Base-by-base conservation (phyloP, 2,329 filamentous ascomycete species). In the Paecilomyces variotii region DNA sequence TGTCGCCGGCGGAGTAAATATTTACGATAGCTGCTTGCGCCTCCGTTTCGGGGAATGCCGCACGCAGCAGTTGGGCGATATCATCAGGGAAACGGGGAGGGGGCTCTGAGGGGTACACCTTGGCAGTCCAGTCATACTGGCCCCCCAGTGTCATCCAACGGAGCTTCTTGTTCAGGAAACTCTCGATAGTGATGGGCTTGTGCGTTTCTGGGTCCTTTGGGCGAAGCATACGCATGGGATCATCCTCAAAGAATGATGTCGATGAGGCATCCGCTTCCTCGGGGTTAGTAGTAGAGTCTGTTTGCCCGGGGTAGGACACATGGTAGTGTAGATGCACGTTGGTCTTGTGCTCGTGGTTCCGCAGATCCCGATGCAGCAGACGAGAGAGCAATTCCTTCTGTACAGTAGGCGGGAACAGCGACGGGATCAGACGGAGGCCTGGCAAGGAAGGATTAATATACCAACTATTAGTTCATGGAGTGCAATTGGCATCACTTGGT, bases 141-240 rank as follows among this genome's bases (percentile, higher is more conserved):
- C 91, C 93, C 55, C 94, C 94, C 2, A 99, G 83, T 0, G 93
- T 97, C 50, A 95, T 84, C 94, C 94, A 99, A 65, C 93, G 90
- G 26, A 97, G 82, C 61, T 90, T 92, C 62, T 87, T 88, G 59
- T 87, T 84, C 51, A 97, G 79, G 30, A 93, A 84, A 67, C 87
- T 86, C 54, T 83, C 79, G 56, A 89, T 79, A 1, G 84, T 82
- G 9, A 97, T 78, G 2, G 90, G 81, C 61, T 87, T 89, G 74
- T 97, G 92, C n/a, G 91, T 75, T 0, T 72, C 63, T 0, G 88
- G 79, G 66, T 96, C 86, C 57, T 89, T 88, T 5, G 93, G 90
- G 27, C 62, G 54, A 30, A 74, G 58, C 49, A 62, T 14, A 57
- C 74, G 66, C 50, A 64, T 60, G 26, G 70, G 69, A 24, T 74